phyloP scores from a whole-genome alignment of 177 flowering plant species.

The Vitis hybrid region DNA sequence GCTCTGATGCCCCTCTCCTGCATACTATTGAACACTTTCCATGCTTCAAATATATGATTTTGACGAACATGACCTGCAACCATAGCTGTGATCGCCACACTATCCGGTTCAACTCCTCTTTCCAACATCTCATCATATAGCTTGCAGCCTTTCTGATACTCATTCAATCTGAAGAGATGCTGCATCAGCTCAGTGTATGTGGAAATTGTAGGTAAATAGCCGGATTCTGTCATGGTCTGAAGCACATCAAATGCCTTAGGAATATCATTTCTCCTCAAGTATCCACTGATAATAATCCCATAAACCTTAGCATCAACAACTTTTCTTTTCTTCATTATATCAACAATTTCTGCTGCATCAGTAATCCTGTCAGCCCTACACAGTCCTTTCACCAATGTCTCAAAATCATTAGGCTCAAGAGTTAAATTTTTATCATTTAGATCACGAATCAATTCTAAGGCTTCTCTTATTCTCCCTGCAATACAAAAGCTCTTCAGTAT shows the following conservation, averaged over 20 bases:
- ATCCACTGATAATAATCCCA: slow-evolving; percentile 54
- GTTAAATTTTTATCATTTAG: slow-evolving; percentile 39
- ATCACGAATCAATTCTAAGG: slow-evolving; percentile 62
- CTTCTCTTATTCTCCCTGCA: slow-evolving; percentile 62
- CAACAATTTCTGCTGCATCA: slow-evolving; percentile 75
- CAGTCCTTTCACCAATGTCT: slow-evolving; percentile 66
- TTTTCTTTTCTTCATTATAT: slow-evolving; percentile 51
- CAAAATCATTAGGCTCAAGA: slow-evolving; percentile 35
- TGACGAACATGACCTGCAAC: slow-evolving; percentile 63
- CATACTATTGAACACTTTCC: slow-evolving; percentile 56
- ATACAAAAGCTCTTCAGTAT: slow-evolving; percentile 66
- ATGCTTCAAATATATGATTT: slow-evolving; percentile 54
- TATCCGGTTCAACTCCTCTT: slow-evolving; percentile 55
- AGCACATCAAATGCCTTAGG: slow-evolving; percentile 57
- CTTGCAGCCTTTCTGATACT: slow-evolving; percentile 56
- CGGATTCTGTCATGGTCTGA: slow-evolving; percentile 43
- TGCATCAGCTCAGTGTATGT: slow-evolving; percentile 77
- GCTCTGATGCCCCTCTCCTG: slow-evolving; percentile 48
- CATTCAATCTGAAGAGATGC: slow-evolving; percentile 46
- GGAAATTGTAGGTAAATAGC: slow-evolving; percentile 37
- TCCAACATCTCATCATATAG: slow-evolving; percentile 68
- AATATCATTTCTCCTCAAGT: slow-evolving; percentile 51
- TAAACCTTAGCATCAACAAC: slow-evolving; percentile 43
- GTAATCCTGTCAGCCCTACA: slow-evolving; percentile 56
- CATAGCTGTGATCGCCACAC: slow-evolving; percentile 57